Conservation (phyloP, 2,329 filamentous ascomycete species). For the Sporothrix pseudoabietina region DNA sequence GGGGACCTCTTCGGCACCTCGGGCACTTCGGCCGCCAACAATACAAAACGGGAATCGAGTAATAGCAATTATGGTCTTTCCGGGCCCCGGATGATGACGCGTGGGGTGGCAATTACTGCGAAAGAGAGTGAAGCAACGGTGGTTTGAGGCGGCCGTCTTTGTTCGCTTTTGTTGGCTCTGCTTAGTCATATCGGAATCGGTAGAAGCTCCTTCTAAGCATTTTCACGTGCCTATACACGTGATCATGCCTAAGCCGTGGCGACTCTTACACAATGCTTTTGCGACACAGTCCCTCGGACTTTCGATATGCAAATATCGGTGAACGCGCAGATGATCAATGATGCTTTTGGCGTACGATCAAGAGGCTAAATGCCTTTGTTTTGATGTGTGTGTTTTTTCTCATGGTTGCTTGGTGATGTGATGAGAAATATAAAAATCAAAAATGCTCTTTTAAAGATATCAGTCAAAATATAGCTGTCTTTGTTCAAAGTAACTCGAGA, state of each 20-base stretch:
- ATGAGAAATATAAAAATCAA: slow-evolving; percentile 8
- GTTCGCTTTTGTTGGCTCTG: background rate
- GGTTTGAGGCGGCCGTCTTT: background rate
- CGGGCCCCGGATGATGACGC: background rate
- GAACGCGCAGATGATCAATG: background rate
- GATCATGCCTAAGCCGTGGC: background rate
- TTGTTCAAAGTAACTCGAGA: background rate
- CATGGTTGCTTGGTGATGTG: background rate
- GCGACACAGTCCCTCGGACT: background rate
- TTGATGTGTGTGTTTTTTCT: background rate
- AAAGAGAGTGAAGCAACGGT: background rate
- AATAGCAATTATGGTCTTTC: background rate
- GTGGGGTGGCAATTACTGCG: background rate
- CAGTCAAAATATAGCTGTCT: background rate
- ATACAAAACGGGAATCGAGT: background rate
- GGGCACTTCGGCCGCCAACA: background rate
- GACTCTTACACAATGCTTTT: background rate
- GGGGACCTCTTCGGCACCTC: background rate
- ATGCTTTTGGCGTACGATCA: background rate
- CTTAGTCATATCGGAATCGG: background rate
- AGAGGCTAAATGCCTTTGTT: background rate
- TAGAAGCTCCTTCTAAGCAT: background rate
- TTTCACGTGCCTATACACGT: background rate
- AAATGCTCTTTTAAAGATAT: no score
- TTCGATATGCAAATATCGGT: no score